Conservation (phyloP, 441 rosid genomes). For the Flueggea neowawraea region DNA sequence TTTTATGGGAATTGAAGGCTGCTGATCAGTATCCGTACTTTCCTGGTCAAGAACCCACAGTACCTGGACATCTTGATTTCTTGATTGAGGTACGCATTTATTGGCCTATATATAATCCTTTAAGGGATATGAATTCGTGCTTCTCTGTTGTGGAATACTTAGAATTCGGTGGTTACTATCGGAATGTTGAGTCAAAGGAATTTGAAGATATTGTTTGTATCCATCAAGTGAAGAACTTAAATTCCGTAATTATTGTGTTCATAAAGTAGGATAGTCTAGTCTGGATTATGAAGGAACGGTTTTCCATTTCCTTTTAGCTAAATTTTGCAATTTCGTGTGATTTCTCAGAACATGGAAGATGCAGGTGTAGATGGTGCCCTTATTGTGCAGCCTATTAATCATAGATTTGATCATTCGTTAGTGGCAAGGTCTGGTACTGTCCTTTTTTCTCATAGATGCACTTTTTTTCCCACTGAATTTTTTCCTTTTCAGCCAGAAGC, state of each 20-base stretch:
- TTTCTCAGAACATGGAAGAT: slow-evolving; percentile 75
- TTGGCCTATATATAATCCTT: background rate
- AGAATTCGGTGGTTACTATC: background rate
- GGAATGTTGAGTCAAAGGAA: too few relatives aligned
- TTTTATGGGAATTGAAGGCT: slow-evolving; percentile 38
- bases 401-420: slow-evolving; percentile 88
- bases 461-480: background rate
- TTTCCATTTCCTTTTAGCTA: background rate
- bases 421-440: slow-evolving; percentile 54
- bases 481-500: background rate
- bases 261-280: too few relatives aligned
- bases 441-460: too few relatives aligned
- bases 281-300: too few relatives aligned
- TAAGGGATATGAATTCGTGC: background rate
- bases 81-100: slow-evolving; percentile 63
- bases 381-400: slow-evolving; percentile 94
- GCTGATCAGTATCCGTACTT: slow-evolving; percentile 64
- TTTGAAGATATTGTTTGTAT: too few relatives aligned
- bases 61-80: slow-evolving; percentile 76
- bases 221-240: too few relatives aligned
- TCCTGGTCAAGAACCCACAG: slow-evolving; percentile 91
- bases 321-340: background rate
- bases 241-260: too few relatives aligned
- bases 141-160: background rate
- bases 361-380: slow-evolving; percentile 94